A percentile compares a stretch with the other conserved stretches of the same genome.
Evolutionary conservation across 2,329 filamentous ascomycete species (phyloP).

Genomic region (Aureobasidium sp.): DNA sequence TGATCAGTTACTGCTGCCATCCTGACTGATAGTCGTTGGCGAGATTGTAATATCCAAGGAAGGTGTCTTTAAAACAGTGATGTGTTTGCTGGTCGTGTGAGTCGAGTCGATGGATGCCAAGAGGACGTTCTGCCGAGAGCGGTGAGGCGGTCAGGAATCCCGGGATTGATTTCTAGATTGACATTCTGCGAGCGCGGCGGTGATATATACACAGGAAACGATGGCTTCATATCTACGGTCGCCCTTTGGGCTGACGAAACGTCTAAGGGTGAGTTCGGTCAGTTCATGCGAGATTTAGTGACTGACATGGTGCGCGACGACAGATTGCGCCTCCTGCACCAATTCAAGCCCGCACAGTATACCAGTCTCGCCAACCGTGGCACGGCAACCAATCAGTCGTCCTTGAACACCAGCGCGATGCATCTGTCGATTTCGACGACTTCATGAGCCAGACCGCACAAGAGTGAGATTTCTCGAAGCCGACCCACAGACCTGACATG

Average conservation of each 20-base stretch:
- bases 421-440: slow-evolving; percentile 17
- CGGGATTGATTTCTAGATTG: slow-evolving; percentile 8
- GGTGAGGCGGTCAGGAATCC: slow-evolving; percentile 4
- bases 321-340: slow-evolving; percentile 18
- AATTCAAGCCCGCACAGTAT: slow-evolving; percentile 15
- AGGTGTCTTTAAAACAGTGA: background rate
- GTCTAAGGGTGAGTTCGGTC: slow-evolving; percentile 32
- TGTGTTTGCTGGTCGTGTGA: slow-evolving; percentile 12
- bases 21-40: background rate
- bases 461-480: slow-evolving; percentile 9
- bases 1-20: slow-evolving; percentile 18
- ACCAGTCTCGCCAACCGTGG: slow-evolving; percentile 19
- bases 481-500: background rate
- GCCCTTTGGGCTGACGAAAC: slow-evolving; percentile 36
- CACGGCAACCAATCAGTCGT: slow-evolving; percentile 15
- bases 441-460: slow-evolving; percentile 16
- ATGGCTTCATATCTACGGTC: slow-evolving; percentile 42
- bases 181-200: slow-evolving; percentile 1
- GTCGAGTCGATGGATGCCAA: slow-evolving; percentile 1
- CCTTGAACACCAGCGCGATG: slow-evolving; percentile 15
- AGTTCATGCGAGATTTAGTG: background rate
- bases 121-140: background rate
- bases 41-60: background rate
- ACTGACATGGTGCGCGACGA: background rate
- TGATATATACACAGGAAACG: background rate